Base-by-base conservation (phyloP, 257 asterid genomes). In the Capsicum baccatum region DNA sequence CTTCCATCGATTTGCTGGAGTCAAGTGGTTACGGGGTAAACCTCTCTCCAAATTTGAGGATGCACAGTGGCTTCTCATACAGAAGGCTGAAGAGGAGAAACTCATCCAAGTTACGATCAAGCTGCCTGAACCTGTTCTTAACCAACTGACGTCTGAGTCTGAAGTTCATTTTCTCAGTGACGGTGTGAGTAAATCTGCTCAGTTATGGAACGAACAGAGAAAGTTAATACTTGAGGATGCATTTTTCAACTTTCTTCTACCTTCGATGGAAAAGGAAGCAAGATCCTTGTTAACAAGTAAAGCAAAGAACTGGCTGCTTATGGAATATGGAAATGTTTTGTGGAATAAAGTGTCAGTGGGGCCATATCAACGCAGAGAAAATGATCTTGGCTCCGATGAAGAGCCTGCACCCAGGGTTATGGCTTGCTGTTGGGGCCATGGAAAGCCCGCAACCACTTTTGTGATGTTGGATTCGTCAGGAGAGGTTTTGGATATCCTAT, bases 381-480 rank as follows among this genome's bases (percentile, higher is more conserved):
- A 73, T 82, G 99, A 94, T 86, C 83, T 59, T 47, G 85, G 84
- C 85, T 89, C 97, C 42, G 99, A 95, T 86, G 98, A 94, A 81
- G 98, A 97, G 85, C 85, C 94, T 84, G 92, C 95, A 73, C 98
- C 98, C 73, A 88, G 99, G 90, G 99, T 97, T 68, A 90, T 97
- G 97, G 99, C 98, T 83, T 95, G 99, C 91, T 97, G 99, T 88
- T 95, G 99, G 99, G 99, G 99, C 66, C 98, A 97, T 55, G 98
- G 99, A 80, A 95, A 94, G 87, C 99, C 98, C 42, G 93, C 98
- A 57, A 97, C 98, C 39, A 97, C 98, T 73, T 95, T 97, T 86
- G 99, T 91, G 79, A 97, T 97, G 99, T 74, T 97, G 94, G 98
- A 97, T 91, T 92, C 99, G 63, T 90, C 98, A 80, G 99, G 98